phyloP scores from a whole-genome alignment of 306 rosid genomes.

The Cucumis hystrix region DNA sequence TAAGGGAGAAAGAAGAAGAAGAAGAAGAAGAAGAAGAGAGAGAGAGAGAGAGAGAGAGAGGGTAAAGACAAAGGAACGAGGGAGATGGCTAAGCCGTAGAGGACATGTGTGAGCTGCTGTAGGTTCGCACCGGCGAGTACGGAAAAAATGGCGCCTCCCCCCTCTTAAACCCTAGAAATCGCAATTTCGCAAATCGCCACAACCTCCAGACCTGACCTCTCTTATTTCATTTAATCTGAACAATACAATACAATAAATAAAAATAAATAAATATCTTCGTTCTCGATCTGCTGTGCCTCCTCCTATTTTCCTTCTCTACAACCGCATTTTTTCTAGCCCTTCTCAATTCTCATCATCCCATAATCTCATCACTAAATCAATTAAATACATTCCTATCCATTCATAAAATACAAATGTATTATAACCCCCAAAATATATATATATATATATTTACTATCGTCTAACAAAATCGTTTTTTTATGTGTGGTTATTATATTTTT shows the following conservation, averaged over 20 bases:
- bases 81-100: slow-evolving; percentile 2
- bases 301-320: background rate
- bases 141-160: background rate
- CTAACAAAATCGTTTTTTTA: too few species aligned
- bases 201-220: background rate
- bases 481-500: too few species aligned
- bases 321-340: background rate
- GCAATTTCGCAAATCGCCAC: background rate
- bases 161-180: background rate
- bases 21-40: background rate
- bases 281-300: background rate
- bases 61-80: background rate
- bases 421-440: too few species aligned
- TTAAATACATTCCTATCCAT: too few species aligned
- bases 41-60: background rate
- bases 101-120: background rate
- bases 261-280: background rate
- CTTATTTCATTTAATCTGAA: background rate
- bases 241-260: background rate
- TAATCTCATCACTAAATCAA: too few species aligned
- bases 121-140: background rate
- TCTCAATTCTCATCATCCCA: too few species aligned
- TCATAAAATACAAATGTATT: too few species aligned
- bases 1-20: background rate
- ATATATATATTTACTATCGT: too few species aligned